Evolutionary conservation across 495 filamentous ascomycete species (phyloP), one percentile per base, ranked within the genome.

Genomic region (Bathelium albidoporum): DNA sequence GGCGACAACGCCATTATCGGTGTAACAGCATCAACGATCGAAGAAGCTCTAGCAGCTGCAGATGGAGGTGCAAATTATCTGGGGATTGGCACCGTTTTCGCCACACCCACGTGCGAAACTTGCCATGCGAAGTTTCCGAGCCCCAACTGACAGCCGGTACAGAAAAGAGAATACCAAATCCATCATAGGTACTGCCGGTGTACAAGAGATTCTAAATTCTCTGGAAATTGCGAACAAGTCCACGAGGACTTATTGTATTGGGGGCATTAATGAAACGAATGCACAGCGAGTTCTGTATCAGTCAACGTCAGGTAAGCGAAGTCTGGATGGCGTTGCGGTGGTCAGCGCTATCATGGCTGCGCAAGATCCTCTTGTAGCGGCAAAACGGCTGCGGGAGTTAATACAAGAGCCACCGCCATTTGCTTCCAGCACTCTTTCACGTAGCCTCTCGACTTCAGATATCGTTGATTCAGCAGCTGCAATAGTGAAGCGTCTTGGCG

Each of bases 271-370:
- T 72, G 78, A 80, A 26, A 79, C 81, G 36, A 97, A 95, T 67
- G 75, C 88, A 28, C 86, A 88, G 64, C 80, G 84, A 2, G 84
- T 96, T 11, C 65, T 92, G 32, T 88, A 83, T 67, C 85, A 90
- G 70, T 85, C 84, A 49, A 66, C 75, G 29, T 74, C 73, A 2
- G 68, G 75, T 0, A 64, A 67, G 2, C 87, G 87, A 68, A 66
- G 64, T 1, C 76, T 96, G 0, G 84, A 91, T 67, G 93, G 93
- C 10, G 83, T 95, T 24, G 93, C 93, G 0, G 82, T 97, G 28
- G 91, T 96, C 32, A 95, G 90, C 73, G 93, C 89, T 41, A 90
- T 98, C 67, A 83, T 97, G 69, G 86, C 83, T 0, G 85, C 89
- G 7, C 65, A 79, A 0, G 79, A 89, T 55, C 87, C 91, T 0